Percentiles rank a stretch among this genome's conserved stretches.
phyloP scores from a whole-genome alignment of 345 rosid genomes.

The Syzygium oleosum region DNA sequence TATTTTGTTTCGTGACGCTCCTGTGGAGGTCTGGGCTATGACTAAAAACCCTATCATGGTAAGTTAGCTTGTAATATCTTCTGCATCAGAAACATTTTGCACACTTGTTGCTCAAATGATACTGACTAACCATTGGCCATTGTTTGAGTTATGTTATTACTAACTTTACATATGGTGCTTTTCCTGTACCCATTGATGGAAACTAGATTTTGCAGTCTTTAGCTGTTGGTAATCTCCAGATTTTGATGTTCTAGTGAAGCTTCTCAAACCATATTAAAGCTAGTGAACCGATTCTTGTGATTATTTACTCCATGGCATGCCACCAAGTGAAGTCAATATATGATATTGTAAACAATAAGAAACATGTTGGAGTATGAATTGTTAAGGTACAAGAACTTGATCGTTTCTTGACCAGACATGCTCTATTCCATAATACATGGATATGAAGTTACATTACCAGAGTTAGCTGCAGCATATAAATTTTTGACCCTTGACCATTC shows the following conservation, averaged over 20 bases:
- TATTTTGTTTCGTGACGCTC: constrained; percentile 96
- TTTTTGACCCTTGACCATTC: background rate
- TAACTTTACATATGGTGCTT: background rate
- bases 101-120: background rate
- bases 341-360: background rate
- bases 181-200: background rate
- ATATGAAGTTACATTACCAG: background rate
- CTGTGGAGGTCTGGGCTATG: constrained; percentile 99
- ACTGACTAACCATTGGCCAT: background rate
- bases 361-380: background rate
- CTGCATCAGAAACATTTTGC: background rate
- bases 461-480: background rate
- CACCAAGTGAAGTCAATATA: background rate
- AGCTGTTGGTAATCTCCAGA: background rate
- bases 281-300: background rate
- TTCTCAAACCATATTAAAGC: background rate
- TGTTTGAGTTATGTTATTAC: background rate
- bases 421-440: background rate
- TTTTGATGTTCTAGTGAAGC: background rate
- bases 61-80: constrained; percentile 16
- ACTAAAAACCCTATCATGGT: constrained; percentile 95
- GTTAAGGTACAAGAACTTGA: background rate
- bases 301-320: background rate
- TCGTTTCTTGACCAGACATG: background rate
- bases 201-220: background rate